Evolutionary conservation across 257 asterid species (phyloP), one percentile per base, ranked within the genome.

Genomic region (Haberlea rhodopensis): DNA sequence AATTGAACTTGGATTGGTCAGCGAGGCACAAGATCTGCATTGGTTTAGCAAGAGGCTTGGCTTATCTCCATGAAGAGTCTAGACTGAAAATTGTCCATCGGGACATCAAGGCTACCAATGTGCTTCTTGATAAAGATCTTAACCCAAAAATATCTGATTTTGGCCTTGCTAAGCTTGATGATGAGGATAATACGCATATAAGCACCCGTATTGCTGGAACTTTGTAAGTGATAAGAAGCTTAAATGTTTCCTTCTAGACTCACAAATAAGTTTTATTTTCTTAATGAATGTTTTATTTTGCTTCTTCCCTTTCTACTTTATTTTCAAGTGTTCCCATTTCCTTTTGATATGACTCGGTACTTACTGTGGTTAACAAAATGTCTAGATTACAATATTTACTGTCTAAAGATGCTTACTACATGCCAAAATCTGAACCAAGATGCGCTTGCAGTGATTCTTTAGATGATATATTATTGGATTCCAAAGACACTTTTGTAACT

Each of bases 121-220:
- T 65, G 21, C 70, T 65, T 32, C 70, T 65, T 34, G 62, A 53
- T 37, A 65, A 54, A 23, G 22, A 53, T 26, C 62, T 66, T 19
- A 28, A 15, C 26, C 64, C 71, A n/a, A 58, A 59, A 29, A 68
- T 68, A 46, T 68, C 67, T n/a, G 73, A 68, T 49, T 68, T 68
- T 58, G 73, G 73, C 13, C 57, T 68, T 13, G 73, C 73, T 27
- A 58, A 58, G 25, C 67, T 68, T 19, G 60, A 68, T 5, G 73
- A 68, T 10, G 66, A 68, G 48, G 73, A 68, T 10, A 68, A 58
- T 21, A 59, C 73, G 6, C 73, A 68, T 62, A 68, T 68, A 23
- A 68, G 66, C 53, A 68, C 73, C 8, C 51, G 73, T 15, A 22
- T 68, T 18, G 73, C 73, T 28, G 73, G 73, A n/a, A 68, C 73